These are phyloP conservation scores for Pezizomycotina sp. DNA, from an alignment of 2,329 filamentous ascomycete genomes.

Conservation along the genomic window DNA sequence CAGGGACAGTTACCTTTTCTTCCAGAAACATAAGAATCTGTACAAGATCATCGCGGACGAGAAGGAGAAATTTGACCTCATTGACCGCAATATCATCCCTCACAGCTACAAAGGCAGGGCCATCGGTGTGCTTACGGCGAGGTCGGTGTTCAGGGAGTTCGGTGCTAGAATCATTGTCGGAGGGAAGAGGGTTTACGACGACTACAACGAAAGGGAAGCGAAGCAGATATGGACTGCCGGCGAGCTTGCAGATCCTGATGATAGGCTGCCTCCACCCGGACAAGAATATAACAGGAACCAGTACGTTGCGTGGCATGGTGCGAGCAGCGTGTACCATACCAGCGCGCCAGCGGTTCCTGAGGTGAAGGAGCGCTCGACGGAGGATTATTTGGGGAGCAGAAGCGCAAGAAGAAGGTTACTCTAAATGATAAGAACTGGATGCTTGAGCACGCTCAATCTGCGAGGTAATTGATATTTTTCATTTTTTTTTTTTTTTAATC, in stretches of 20 bases:
- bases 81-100: slow-evolving; percentile 85
- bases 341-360: slow-evolving; percentile 57
- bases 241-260: slow-evolving; percentile 78
- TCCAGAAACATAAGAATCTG: slow-evolving; percentile 94
- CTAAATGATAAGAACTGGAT: slow-evolving; percentile 95
- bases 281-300: slow-evolving; percentile 97
- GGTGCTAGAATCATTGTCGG: slow-evolving; percentile 87
- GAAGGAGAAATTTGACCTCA: slow-evolving; percentile 85
- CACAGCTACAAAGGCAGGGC: slow-evolving; percentile 97
- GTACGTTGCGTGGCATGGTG: slow-evolving; percentile 96
- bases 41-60: slow-evolving; percentile 97
- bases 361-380: slow-evolving; percentile 68
- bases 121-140: slow-evolving; percentile 89
- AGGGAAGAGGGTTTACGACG: slow-evolving; percentile 68
- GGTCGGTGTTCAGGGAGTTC: slow-evolving; percentile 93
- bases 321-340: slow-evolving; percentile 87
- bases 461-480: slow-evolving; percentile 52
- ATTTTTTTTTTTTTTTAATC: slow-evolving; percentile 5
- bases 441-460: slow-evolving; percentile 79
- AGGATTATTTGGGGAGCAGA: too few relatives aligned
- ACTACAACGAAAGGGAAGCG: slow-evolving; percentile 77
- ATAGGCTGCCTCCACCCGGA: slow-evolving; percentile 49
- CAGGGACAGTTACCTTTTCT: slow-evolving; percentile 90
- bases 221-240: too few relatives aligned
- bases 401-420: slow-evolving; percentile 51